These are phyloP conservation scores for Tetradesmus lagerheimii DNA, from an alignment of 139 green algal genomes.

Conservation along the genomic window DNA sequence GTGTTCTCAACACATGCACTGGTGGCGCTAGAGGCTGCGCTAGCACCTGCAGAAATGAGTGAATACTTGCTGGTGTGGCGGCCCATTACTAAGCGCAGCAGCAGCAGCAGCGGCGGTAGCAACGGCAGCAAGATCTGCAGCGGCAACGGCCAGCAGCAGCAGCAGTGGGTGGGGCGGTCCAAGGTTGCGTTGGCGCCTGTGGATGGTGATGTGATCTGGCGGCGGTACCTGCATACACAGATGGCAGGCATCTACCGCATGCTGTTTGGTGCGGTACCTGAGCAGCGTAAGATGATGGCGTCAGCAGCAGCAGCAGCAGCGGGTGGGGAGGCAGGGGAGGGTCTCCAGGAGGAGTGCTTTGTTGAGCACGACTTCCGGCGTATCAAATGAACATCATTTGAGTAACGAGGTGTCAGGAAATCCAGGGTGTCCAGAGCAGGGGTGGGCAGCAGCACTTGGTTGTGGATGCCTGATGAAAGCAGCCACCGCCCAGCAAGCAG, in stretches of 20 bases:
- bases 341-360: neutral
- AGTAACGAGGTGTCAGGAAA: no score
- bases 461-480: no score
- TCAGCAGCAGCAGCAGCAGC: neutral
- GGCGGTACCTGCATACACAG: slow-evolving; percentile 48
- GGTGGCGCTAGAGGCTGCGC: slow-evolving; percentile 24
- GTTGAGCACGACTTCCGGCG: slow-evolving; percentile 41
- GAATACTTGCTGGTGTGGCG: slow-evolving; percentile 49
- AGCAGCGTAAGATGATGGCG: neutral
- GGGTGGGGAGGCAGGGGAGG: neutral
- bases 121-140: neutral
- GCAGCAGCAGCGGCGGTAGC: neutral
- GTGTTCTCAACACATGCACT: slow-evolving; percentile 36
- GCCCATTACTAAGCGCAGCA: neutral
- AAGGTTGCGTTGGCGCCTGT: slow-evolving; percentile 3
- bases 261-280: slow-evolving; percentile 13
- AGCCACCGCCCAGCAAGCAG: neutral
- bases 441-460: neutral
- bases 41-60: slow-evolving; percentile 31
- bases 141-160: neutral
- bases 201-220: slow-evolving; percentile 20
- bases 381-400: neutral
- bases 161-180: neutral
- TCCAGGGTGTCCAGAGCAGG: neutral
- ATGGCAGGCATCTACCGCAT: slow-evolving; percentile 51